Base-by-base conservation (phyloP, 2,329 filamentous ascomycete genomes). In the Tolypocladium endophyticum region DNA sequence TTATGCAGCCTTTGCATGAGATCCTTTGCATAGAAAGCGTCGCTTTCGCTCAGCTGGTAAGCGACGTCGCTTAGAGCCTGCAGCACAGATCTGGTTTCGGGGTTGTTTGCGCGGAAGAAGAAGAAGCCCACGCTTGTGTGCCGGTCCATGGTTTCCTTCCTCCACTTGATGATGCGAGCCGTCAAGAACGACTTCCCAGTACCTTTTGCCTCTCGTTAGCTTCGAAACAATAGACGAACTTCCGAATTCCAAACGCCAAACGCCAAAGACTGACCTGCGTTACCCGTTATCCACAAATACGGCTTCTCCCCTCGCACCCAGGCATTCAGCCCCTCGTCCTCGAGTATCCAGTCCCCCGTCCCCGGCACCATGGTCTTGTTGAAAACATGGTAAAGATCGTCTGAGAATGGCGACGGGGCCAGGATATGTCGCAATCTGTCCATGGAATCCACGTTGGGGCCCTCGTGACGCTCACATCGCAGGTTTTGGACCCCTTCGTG, bases 71-170 rank as follows among this genome's bases (percentile, higher is more conserved):
- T 70, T 6, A 81, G 68, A 1, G 76, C 77, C 58, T 78, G 76
- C 12, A 76, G 70, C 9, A 79, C 71, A 5, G 76, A 78, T 50
- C 76, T 67, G 0, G 77, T 78, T 41, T 77, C 71, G 1, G 77
- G 76, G 58, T 77, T 76, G 61, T 77, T 77, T 57, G 78, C 74
- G 33, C 77, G 74, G 65, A 80, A 79, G 66, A 78, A 81, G 59
- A 79, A 79, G 65, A 79, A 81, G 0, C 70, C 78, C 2, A 70
- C 52, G 12, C 71, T 73, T 0, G 67, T 68, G n/a, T 70, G 67
- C 33, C 71, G 69, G n/a, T 71, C 69, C 4, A 64, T 66, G 35
- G 39, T 57, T 20, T 59, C 57, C n/a, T 45, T 55, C n/a, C 64
- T 67, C 72, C 68, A 79, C 1, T 71, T 64, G n/a, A 81, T 73